Conservation (phyloP, 805 yeast genomes). For the Candida palmyrensis region DNA sequence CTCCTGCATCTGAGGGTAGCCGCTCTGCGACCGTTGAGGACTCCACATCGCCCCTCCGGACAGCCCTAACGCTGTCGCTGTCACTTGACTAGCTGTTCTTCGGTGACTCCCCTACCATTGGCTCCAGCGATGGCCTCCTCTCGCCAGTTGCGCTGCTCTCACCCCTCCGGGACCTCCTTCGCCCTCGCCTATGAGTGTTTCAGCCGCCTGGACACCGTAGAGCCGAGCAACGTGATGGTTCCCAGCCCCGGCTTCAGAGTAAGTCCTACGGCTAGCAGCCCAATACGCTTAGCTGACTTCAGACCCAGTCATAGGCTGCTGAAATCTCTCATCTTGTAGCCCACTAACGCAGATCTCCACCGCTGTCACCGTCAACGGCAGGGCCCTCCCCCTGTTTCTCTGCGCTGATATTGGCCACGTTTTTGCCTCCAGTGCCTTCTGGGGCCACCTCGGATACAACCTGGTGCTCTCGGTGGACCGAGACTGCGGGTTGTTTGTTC, state of each 20-base stretch:
- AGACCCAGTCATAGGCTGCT: background rate
- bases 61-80: too few species aligned
- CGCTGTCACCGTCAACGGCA: background rate
- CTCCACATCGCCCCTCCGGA: too few species aligned
- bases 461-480: slow-evolving; percentile 6
- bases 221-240: slow-evolving; percentile 3
- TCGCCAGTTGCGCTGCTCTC: too few species aligned
- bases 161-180: too few species aligned
- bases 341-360: background rate
- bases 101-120: too few species aligned
- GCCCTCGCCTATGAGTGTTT: background rate
- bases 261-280: too few species aligned
- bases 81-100: too few species aligned
- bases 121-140: too few species aligned
- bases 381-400: background rate
- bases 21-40: too few species aligned
- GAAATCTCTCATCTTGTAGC: background rate
- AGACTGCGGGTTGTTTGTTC: slow-evolving; percentile 6
- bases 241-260: slow-evolving; percentile 7
- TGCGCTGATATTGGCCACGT: background rate
- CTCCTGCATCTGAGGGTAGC: too few species aligned
- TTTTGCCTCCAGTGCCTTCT: slow-evolving; percentile 1
- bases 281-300: too few species aligned
- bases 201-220: background rate
- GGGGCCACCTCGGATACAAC: slow-evolving; percentile 9